Conservation (phyloP, 106 monocot genomes). For the Vanilla planifolia region DNA sequence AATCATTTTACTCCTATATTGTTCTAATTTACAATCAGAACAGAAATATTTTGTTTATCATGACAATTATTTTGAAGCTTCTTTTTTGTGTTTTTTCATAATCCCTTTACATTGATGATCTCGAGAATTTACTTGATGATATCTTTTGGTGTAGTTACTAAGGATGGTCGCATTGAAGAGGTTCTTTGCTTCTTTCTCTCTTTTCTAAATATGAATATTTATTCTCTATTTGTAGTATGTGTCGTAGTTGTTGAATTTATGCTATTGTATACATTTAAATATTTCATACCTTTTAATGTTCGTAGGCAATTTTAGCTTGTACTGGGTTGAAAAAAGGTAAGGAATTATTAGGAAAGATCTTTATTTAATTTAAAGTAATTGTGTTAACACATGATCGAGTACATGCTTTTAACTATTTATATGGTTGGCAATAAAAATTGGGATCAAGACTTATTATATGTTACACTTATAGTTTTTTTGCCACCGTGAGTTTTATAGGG, state of each 20-base stretch:
- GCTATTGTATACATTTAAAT: not conserved
- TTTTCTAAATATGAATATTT: no score
- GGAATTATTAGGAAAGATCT: no score
- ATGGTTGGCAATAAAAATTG: not conserved
- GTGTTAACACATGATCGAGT: no score
- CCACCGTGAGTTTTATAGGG: not conserved
- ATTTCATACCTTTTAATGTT: not conserved
- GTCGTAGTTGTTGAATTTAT: not conserved
- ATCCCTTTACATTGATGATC: constrained; percentile 31
- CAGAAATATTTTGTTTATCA: no score
- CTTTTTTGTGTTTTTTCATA: not conserved
- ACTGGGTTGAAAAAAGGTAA: not conserved
- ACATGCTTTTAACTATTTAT: not conserved
- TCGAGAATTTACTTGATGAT: constrained; percentile 33
- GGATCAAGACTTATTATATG: not conserved
- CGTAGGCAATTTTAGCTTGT: not conserved
- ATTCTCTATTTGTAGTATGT: not conserved
- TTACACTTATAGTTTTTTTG: no score
- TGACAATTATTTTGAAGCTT: not conserved
- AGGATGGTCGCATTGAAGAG: constrained; percentile 42
- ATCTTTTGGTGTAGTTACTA: constrained; percentile 22
- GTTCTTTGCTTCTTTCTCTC: constrained; percentile 1
- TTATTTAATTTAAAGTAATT: no score
- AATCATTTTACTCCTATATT: no score
- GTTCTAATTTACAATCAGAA: no score